Conservation (phyloP, 768 basidiomycete genomes). For the Lepiota brunneoincarnata region DNA sequence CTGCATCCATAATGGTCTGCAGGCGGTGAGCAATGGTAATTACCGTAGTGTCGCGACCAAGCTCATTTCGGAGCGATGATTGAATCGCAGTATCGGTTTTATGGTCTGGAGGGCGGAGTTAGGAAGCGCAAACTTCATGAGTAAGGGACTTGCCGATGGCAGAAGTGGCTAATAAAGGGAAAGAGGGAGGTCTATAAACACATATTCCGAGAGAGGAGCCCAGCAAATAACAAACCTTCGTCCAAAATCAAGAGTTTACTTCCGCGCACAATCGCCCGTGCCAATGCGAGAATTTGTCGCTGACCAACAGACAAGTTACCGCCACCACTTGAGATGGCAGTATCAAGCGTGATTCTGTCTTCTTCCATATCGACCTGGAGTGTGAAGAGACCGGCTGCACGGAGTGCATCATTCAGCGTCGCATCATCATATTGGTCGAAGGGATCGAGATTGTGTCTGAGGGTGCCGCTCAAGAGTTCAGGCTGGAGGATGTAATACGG, state of each 20-base stretch:
- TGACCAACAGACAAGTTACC: constrained; percentile 73
- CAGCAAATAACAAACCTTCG: constrained; percentile 41
- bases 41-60: constrained; percentile 54
- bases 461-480: constrained; percentile 33
- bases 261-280: constrained; percentile 49
- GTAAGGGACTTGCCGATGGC: constrained; percentile 32
- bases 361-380: constrained; percentile 40
- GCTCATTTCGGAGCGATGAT: constrained; percentile 61
- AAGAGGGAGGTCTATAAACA: constrained; percentile 7
- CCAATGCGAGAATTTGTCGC: constrained; percentile 63
- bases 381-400: constrained; percentile 34
- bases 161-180: constrained; percentile 31
- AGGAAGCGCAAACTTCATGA: neutral
- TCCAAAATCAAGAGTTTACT: constrained; percentile 58
- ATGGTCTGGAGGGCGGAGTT: constrained; percentile 32
- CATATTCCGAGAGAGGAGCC: neutral
- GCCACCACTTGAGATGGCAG: constrained; percentile 46
- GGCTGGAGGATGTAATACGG: constrained; percentile 26
- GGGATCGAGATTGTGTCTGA: constrained; percentile 61
- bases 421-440: constrained; percentile 53
- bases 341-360: constrained; percentile 46
- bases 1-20: constrained; percentile 63
- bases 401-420: constrained; percentile 31
- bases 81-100: constrained; percentile 68
- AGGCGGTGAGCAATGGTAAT: constrained; percentile 68